Conservation (phyloP, 2,329 filamentous ascomycete species). For the Ciborinia camelliae region DNA sequence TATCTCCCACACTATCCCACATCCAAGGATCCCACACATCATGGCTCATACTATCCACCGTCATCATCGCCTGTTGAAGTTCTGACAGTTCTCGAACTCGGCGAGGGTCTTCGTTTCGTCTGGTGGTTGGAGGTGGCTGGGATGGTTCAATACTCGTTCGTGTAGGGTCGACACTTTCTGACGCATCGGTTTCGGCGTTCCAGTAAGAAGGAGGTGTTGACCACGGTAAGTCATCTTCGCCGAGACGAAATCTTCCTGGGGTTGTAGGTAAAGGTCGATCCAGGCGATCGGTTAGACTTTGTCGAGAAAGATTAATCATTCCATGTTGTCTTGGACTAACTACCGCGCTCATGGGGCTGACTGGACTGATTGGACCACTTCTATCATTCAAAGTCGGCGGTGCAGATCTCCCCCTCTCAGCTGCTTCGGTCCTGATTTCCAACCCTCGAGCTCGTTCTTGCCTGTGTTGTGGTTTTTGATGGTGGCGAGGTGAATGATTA, state of each 20-base stretch:
- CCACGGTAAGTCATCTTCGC: slow-evolving; percentile 37
- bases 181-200: slow-evolving; percentile 19
- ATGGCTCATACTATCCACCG: slow-evolving; percentile 33
- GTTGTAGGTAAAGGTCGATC: slow-evolving; percentile 31
- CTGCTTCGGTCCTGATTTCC: slow-evolving; percentile 15
- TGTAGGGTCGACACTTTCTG: background rate
- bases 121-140: slow-evolving; percentile 12
- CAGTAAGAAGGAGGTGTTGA: slow-evolving; percentile 34
- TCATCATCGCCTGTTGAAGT: slow-evolving; percentile 38
- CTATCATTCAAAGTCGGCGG: slow-evolving; percentile 31
- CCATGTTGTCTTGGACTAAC: slow-evolving; percentile 22
- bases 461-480: slow-evolving; percentile 8
- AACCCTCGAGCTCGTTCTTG: slow-evolving; percentile 21
- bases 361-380: slow-evolving; percentile 21
- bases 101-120: slow-evolving; percentile 33
- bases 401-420: slow-evolving; percentile 32
- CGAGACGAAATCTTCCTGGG: slow-evolving; percentile 36
- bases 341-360: slow-evolving; percentile 25
- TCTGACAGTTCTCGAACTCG: slow-evolving; percentile 32
- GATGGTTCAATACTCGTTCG: background rate
- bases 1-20: slow-evolving; percentile 30
- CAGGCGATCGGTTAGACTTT: slow-evolving; percentile 1
- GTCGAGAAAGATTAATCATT: slow-evolving; percentile 16
- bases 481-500: background rate
- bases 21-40: slow-evolving; percentile 34